These are phyloP conservation scores for Papiliotrema flavescens DNA, from an alignment of 1,284 basidiomycete genomes.

Conservation along the genomic window DNA sequence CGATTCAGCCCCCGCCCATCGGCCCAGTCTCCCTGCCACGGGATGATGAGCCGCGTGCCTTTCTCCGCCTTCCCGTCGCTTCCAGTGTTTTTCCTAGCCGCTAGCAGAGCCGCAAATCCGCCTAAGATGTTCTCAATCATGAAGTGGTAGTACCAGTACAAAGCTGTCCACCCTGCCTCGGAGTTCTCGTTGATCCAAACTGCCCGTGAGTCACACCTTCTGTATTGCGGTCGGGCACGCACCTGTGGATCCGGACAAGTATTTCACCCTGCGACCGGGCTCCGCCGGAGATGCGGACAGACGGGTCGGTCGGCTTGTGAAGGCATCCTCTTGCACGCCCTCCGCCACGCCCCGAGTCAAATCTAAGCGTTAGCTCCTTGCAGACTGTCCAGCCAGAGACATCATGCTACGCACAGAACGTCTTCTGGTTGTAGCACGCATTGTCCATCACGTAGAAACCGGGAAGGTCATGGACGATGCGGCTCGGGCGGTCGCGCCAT, in stretches of 20 bases:
- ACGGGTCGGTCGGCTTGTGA: neutral
- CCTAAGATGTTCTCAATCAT: slow-evolving; percentile 20
- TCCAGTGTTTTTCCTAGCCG: neutral
- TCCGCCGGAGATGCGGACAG: neutral
- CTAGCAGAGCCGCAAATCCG: slow-evolving; percentile 12
- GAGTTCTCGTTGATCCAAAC: slow-evolving; percentile 23
- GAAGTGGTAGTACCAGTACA: slow-evolving; percentile 22
- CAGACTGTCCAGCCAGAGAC: neutral
- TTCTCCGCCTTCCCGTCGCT: neutral
- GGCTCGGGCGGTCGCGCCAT: neutral
- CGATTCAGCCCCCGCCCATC: slow-evolving; percentile 21
- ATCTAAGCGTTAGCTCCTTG: neutral
- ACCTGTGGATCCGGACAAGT: neutral
- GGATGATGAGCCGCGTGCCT: slow-evolving; percentile 12
- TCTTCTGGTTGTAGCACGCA: slow-evolving; percentile 15
- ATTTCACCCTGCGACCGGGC: neutral
- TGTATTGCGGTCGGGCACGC: neutral
- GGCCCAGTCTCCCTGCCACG: slow-evolving; percentile 19
- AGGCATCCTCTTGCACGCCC: neutral
- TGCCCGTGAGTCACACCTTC: neutral
- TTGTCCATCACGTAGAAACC: slow-evolving; percentile 23
- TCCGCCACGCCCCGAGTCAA: neutral
- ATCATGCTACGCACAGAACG: slow-evolving; percentile 14
- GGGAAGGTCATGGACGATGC: slow-evolving; percentile 10
- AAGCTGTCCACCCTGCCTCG: slow-evolving; percentile 10